A percentile compares a stretch with the other conserved stretches of the same genome.
phyloP scores from a whole-genome alignment of 192 early-diverging fungal species.

The Pilaira anomala region DNA sequence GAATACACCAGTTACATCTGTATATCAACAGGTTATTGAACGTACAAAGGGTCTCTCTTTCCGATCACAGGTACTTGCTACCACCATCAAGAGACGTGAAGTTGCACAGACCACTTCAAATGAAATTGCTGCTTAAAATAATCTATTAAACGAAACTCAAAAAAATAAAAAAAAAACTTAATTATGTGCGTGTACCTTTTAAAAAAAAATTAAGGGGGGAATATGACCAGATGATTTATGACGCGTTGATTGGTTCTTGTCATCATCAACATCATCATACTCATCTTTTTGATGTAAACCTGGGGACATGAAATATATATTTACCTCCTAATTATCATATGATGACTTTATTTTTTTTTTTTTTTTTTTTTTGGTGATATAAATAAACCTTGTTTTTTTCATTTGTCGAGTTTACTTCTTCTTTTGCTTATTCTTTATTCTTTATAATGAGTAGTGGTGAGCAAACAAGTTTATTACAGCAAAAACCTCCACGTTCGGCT shows the following conservation, averaged over 20 bases:
- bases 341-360: too few relatives aligned
- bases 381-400: not conserved
- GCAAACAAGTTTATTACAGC: slow-evolving; percentile 18
- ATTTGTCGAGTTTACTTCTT: not conserved
- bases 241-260: slow-evolving; percentile 5
- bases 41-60: slow-evolving; percentile 88
- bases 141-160: not conserved
- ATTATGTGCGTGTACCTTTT: not conserved
- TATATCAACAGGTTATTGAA: slow-evolving; percentile 96
- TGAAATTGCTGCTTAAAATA: slow-evolving; percentile 21
- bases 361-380: not conserved
- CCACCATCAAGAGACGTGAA: slow-evolving; percentile 89
- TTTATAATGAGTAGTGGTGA: slow-evolving; percentile 7
- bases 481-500: slow-evolving; percentile 22
- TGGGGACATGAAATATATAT: not conserved
- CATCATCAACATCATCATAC: too few relatives aligned
- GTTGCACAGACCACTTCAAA: slow-evolving; percentile 27
- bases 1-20: slow-evolving; percentile 80
- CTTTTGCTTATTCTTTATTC: not conserved
- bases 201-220: not conserved
- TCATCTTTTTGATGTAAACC: not conserved
- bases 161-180: slow-evolving; percentile 5
- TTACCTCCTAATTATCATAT: slow-evolving; percentile 3
- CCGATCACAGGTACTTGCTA: slow-evolving; percentile 83
- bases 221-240: not conserved